Conservation (phyloP, 176 grass and related monocot genomes). For the Eragrostis nindensis region DNA sequence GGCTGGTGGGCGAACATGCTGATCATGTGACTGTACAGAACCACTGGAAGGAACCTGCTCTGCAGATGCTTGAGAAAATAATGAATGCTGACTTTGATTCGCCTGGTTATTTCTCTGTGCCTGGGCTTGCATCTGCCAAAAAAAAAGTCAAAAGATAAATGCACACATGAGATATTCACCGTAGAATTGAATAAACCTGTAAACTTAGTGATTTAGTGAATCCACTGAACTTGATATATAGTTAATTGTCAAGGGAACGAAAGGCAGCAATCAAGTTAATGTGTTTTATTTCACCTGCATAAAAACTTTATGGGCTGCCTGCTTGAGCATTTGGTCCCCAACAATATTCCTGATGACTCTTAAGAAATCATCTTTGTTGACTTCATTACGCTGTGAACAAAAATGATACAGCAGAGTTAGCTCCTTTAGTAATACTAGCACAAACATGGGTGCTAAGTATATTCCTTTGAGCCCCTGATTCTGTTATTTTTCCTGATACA, state of each 20-base stretch:
- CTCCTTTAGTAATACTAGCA: conserved; percentile 18
- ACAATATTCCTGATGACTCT: conserved; percentile 95
- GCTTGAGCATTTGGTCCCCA: conserved; percentile 98
- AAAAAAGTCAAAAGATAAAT: conserved; percentile 41
- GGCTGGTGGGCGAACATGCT: conserved; percentile 45
- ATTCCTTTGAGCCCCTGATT: conserved; percentile 2
- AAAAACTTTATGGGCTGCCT: conserved; percentile 96
- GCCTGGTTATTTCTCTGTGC: conserved; percentile 57
- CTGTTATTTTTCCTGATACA: conserved; percentile 24
- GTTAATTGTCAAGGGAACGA: conserved; percentile 22
- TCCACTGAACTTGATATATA: conserved; percentile 26
- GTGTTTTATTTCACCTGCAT: conserved; percentile 66
- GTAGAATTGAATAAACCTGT: conserved; percentile 2
- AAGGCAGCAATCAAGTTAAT: conserved; percentile 14
- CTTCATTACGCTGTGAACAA: conserved; percentile 84
- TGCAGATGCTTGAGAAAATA: conserved; percentile 62
- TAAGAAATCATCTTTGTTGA: conserved; percentile 97
- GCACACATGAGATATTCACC: conserved; percentile 26
- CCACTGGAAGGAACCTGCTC: conserved; percentile 61
- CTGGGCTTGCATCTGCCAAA: conserved; percentile 56
- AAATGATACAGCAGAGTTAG: conserved; percentile 30
- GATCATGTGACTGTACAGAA: conserved; percentile 50
- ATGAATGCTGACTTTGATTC: conserved; percentile 76
- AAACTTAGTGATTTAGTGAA: conserved; percentile 18
- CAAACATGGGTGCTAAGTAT: neutral